Conservation (phyloP, 306 rosid species). For the Sesbania bispinosa region DNA sequence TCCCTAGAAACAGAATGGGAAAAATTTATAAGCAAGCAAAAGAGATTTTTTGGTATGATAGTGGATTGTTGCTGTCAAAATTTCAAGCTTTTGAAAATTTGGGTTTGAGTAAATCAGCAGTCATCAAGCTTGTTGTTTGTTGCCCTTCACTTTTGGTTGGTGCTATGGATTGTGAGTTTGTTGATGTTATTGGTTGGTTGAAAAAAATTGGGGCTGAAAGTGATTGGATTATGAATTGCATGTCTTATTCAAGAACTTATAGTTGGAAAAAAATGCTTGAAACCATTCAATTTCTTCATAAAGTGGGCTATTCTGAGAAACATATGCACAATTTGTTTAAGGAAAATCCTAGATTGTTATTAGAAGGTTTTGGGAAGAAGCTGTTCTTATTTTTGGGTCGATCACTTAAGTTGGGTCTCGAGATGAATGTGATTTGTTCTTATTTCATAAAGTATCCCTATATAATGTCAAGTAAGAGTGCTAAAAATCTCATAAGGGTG, state of each 20-base stretch:
- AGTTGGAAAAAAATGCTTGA: slow-evolving; percentile 67
- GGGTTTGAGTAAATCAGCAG: slow-evolving; percentile 53
- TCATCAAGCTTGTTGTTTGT: slow-evolving; percentile 59
- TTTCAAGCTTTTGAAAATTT: slow-evolving; percentile 56
- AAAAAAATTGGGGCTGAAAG: slow-evolving; percentile 44
- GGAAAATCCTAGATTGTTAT: slow-evolving; percentile 47
- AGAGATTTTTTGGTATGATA: slow-evolving; percentile 52
- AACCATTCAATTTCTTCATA: slow-evolving; percentile 47
- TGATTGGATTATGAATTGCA: slow-evolving; percentile 58
- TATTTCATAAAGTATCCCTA: slow-evolving; percentile 48
- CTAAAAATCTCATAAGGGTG: slow-evolving; percentile 42
- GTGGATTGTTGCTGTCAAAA: slow-evolving; percentile 46
- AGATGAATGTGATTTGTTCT: slow-evolving; percentile 38
- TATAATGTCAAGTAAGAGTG: slow-evolving; percentile 40
- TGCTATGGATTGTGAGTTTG: slow-evolving; percentile 36
- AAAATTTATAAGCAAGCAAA: slow-evolving; percentile 60
- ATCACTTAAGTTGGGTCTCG: slow-evolving; percentile 50
- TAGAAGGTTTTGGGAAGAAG: slow-evolving; percentile 66
- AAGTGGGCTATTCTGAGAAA: slow-evolving; percentile 49
- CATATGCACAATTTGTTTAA: slow-evolving; percentile 48
- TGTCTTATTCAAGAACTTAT: slow-evolving; percentile 41
- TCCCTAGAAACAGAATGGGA: slow-evolving; percentile 60
- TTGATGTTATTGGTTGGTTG: slow-evolving; percentile 49
- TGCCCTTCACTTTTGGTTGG: slow-evolving; percentile 69
- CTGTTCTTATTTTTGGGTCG: slow-evolving; percentile 43